phyloP scores from a whole-genome alignment of 768 basidiomycete species.

The Termitomyces eurrhizus region DNA sequence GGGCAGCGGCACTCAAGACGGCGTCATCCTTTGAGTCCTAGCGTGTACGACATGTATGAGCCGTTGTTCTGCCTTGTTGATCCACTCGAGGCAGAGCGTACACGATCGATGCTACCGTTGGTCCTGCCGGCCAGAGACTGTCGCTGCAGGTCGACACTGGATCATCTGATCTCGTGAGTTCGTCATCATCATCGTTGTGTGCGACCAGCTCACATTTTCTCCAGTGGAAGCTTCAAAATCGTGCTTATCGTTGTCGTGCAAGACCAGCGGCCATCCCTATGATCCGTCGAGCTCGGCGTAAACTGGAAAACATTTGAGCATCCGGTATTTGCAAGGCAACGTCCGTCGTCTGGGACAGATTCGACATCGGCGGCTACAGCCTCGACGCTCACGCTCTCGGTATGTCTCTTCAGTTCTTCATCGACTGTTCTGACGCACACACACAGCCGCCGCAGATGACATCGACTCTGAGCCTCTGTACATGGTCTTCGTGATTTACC shows the following conservation, averaged over 20 bases:
- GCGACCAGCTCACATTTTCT: neutral
- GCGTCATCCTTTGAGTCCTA: conserved; percentile 56
- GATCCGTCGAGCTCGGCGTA: conserved; percentile 45
- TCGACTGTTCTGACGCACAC: neutral
- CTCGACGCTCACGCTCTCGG: conserved; percentile 70
- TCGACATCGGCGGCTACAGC: conserved; percentile 59
- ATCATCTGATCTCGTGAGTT: conserved; percentile 71
- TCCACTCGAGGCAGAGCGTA: conserved; percentile 45
- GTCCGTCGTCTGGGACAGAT: conserved; percentile 66
- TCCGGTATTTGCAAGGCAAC: conserved; percentile 57
- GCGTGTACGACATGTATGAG: conserved; percentile 59
- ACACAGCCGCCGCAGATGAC: conserved; percentile 51
- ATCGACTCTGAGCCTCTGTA: conserved; percentile 55
- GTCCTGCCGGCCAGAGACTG: conserved; percentile 43
- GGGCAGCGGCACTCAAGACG: conserved; percentile 46
- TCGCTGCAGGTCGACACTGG: conserved; percentile 78
- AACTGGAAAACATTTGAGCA: conserved; percentile 41
- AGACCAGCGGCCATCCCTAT: conserved; percentile 47
- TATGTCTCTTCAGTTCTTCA: conserved; percentile 24
- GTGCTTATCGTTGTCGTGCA: conserved; percentile 55
- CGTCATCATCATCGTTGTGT: no score
- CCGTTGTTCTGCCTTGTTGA: neutral
- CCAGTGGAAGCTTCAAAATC: conserved; percentile 75
- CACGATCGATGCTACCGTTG: conserved; percentile 56
- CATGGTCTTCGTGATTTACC: conserved; percentile 15